Conservation (phyloP, 2,329 filamentous ascomycete genomes). For the Zymoseptoria crescenta region DNA sequence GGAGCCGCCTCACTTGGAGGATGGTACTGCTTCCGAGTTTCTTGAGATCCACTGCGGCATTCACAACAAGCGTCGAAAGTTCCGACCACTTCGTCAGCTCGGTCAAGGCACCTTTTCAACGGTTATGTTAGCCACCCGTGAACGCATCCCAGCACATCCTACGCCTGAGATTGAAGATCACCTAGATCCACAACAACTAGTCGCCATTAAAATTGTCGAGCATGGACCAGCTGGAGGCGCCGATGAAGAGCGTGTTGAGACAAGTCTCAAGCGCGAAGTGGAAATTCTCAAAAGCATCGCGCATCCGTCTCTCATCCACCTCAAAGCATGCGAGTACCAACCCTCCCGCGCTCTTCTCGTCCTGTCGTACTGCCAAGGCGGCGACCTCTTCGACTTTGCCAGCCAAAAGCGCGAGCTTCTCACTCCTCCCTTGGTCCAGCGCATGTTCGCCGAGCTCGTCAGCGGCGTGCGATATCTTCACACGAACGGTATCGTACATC, state of each 20-base stretch:
- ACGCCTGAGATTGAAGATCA: conserved; percentile 38
- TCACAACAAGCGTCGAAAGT: conserved; percentile 68
- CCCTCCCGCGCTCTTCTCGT: conserved; percentile 75
- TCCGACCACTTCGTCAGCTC: conserved; percentile 70
- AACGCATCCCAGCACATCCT: conserved; percentile 42
- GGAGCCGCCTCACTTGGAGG: conserved; percentile 29
- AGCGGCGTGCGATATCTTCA: conserved; percentile 82
- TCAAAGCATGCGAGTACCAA: conserved; percentile 87
- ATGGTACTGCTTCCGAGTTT: conserved; percentile 33
- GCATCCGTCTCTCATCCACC: conserved; percentile 81
- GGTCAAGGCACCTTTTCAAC: conserved; percentile 94
- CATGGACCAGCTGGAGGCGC: conserved; percentile 90
- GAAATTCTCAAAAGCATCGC: conserved; percentile 85
- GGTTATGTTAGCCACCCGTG: conserved; percentile 82
- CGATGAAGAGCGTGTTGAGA: conserved; percentile 85
- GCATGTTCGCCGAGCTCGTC: conserved; percentile 85
- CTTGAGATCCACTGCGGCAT: conserved; percentile 45
- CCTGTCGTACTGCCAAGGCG: conserved; percentile 84
- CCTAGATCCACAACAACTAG: conserved; percentile 67
- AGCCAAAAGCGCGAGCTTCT: conserved; percentile 63
- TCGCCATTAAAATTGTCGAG: conserved; percentile 92
- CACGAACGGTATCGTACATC: conserved; percentile 76
- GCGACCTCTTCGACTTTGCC: conserved; percentile 89
- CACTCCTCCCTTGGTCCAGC: conserved; percentile 60
- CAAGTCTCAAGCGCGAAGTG: conserved; percentile 86